Percentiles rank a stretch among this genome's conserved stretches.
Evolutionary conservation across 495 filamentous ascomycete genomes (phyloP).

Genomic region (Penicillium cosmopolitanum): DNA sequence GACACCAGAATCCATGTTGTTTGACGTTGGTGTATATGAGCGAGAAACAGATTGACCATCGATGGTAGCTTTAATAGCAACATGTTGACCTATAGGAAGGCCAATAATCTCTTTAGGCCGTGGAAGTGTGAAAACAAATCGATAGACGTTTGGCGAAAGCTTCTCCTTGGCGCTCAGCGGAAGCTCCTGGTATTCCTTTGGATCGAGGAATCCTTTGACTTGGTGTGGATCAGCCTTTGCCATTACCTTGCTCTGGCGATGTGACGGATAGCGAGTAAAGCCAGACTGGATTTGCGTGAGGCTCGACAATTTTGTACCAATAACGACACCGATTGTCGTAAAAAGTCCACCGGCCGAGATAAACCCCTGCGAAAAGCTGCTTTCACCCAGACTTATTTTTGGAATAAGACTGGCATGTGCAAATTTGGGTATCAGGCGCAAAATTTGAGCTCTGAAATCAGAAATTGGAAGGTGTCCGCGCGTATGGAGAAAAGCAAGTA

Average conservation of each 20-base stretch:
- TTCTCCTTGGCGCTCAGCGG: slow-evolving; percentile 44
- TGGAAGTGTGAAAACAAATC: slow-evolving; percentile 51
- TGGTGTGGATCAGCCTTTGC: slow-evolving; percentile 34
- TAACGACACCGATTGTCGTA: slow-evolving; percentile 24
- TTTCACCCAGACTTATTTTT: slow-evolving; percentile 10
- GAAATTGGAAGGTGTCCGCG: neutral
- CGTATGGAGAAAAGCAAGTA: neutral
- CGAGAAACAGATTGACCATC: slow-evolving; percentile 36
- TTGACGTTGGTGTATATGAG: slow-evolving; percentile 48
- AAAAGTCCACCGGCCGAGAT: slow-evolving; percentile 33
- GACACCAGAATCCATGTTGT: slow-evolving; percentile 46
- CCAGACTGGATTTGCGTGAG: slow-evolving; percentile 35
- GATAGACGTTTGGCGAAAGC: slow-evolving; percentile 50
- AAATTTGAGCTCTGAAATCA: neutral
- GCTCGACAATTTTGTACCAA: slow-evolving; percentile 26
- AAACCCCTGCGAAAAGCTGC: slow-evolving; percentile 40
- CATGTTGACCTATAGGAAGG: slow-evolving; percentile 55
- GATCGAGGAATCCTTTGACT: slow-evolving; percentile 42
- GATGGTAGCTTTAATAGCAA: slow-evolving; percentile 40
- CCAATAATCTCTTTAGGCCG: slow-evolving; percentile 41
- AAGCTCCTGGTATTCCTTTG: slow-evolving; percentile 48
- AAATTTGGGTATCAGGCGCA: neutral
- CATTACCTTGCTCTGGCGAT: slow-evolving; percentile 29
- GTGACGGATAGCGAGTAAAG: slow-evolving; percentile 41
- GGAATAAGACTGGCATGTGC: neutral